phyloP scores from a whole-genome alignment of 768 basidiomycete genomes.

The Vishniacozyma victoriae region DNA sequence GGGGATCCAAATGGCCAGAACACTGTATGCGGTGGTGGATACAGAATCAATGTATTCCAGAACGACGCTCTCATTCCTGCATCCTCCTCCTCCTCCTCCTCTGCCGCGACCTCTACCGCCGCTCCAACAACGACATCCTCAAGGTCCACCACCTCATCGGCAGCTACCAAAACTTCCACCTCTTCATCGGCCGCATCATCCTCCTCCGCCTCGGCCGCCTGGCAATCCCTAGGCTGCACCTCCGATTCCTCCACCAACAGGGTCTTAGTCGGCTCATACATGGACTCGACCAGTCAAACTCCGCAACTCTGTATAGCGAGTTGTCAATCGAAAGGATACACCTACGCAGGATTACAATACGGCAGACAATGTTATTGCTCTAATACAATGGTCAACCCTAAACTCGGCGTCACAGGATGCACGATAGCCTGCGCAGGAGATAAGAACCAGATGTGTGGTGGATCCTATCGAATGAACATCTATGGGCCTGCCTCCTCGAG shows the following conservation, averaged over 20 bases:
- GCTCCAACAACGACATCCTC: background rate
- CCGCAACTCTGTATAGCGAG: constrained; percentile 12
- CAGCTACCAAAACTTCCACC: background rate
- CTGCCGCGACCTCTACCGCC: background rate
- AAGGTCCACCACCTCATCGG: background rate
- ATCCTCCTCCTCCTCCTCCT: background rate
- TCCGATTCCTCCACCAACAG: constrained; percentile 39
- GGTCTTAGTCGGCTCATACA: constrained; percentile 4
- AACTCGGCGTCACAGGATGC: constrained; percentile 12
- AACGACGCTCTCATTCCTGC: background rate
- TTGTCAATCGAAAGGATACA: constrained; percentile 10
- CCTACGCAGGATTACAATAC: constrained; percentile 12
- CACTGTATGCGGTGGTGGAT: constrained; percentile 17
- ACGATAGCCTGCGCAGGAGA: constrained; percentile 23
- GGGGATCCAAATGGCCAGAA: constrained; percentile 16
- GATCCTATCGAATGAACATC: constrained; percentile 10
- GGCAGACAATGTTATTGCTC: constrained; percentile 13
- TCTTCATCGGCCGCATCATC: background rate
- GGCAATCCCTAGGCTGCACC: constrained; percentile 38
- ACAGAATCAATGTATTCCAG: constrained; percentile 9
- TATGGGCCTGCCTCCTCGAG: constrained; percentile 1
- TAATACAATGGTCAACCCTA: no score
- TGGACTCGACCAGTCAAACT: background rate
- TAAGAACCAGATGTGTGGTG: constrained; percentile 13
- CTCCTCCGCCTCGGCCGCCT: background rate